Evolutionary conservation across 2,329 filamentous ascomycete species (phyloP).

Genomic region (Hypomyces perniciosus): DNA sequence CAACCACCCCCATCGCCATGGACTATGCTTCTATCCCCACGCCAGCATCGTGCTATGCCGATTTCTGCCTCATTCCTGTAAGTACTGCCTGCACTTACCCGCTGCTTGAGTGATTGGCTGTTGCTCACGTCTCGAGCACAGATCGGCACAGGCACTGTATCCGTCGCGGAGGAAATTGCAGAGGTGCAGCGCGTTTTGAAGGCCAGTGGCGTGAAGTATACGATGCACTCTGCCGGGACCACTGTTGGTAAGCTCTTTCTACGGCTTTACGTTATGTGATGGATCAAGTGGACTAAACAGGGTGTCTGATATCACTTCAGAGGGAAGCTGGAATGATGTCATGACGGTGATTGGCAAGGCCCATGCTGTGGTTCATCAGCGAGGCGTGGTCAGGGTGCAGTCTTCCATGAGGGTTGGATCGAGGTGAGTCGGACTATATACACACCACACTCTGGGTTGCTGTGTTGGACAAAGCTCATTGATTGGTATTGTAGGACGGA

Average conservation of each 20-base stretch:
- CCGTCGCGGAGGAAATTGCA: conserved; percentile 78
- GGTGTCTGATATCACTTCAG: conserved; percentile 39
- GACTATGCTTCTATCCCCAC: conserved; percentile 52
- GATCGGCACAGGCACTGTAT: conserved; percentile 73
- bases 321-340: conserved; percentile 86
- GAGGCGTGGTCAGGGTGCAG: conserved; percentile 78
- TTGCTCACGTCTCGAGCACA: conserved; percentile 24
- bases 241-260: conserved; percentile 61
- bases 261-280: no score
- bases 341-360: conserved; percentile 82
- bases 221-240: conserved; percentile 90
- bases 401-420: conserved; percentile 82
- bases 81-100: conserved; percentile 21
- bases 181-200: conserved; percentile 81
- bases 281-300: no score
- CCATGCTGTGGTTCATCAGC: conserved; percentile 68
- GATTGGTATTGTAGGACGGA: conserved; percentile 58
- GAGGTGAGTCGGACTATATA: conserved; percentile 45
- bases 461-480: conserved; percentile 1
- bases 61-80: conserved; percentile 87
- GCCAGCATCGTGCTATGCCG: conserved; percentile 71
- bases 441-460: not conserved
- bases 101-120: not conserved
- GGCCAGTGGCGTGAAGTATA: conserved; percentile 72
- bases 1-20: conserved; percentile 20